A percentile compares a stretch with the other conserved stretches of the same genome.
Conservation (phyloP, 257 asterid genomes). For the Petrea volubilis region DNA sequence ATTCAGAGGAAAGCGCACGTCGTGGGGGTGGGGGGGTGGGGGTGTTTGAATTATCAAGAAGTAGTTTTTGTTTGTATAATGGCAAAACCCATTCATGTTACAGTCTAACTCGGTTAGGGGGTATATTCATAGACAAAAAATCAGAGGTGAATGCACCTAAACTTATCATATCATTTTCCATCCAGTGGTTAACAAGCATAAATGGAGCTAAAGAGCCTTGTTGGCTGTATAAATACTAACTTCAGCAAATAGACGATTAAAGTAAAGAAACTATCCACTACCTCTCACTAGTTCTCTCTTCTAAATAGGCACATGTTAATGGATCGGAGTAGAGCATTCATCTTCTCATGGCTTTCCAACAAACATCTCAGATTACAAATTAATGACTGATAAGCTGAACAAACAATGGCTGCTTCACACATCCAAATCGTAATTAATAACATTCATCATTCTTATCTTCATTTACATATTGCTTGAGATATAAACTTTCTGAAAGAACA, state of each 20-base stretch:
- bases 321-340: not conserved
- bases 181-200: not conserved
- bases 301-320: not conserved
- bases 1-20: no score
- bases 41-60: not conserved
- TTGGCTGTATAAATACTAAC: not conserved
- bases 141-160: not conserved
- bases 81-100: not conserved
- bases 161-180: not conserved
- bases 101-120: not conserved
- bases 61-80: not conserved
- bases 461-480: not conserved
- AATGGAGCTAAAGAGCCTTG: not conserved
- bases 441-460: not conserved
- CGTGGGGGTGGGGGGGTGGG: no score
- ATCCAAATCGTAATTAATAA: not conserved
- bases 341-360: not conserved
- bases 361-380: not conserved
- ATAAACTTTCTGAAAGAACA: not conserved
- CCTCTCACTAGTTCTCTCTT: not conserved
- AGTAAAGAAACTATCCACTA: conserved; percentile 1
- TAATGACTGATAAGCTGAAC: no score
- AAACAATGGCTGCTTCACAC: no score
- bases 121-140: not conserved
- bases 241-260: not conserved